Conservation (phyloP, 78 protist genomes). For the Dictyostelium brefeldianum region DNA sequence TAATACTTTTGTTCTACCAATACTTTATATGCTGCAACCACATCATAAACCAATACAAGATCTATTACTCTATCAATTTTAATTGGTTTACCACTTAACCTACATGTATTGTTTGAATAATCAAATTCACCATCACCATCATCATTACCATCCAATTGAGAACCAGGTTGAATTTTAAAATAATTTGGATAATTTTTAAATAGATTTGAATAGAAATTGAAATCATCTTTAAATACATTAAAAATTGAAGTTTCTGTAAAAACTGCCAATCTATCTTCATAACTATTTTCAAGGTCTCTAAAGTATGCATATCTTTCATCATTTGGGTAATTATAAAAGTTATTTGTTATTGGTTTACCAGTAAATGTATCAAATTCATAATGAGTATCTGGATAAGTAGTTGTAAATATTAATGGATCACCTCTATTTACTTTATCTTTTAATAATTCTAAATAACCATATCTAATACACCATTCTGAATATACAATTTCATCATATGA, state of each 20-base stretch:
- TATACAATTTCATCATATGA: background rate
- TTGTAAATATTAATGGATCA: background rate
- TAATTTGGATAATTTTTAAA: background rate
- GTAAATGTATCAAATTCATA: background rate
- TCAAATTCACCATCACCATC: too few species aligned
- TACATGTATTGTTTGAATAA: too few species aligned
- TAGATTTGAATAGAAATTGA: background rate
- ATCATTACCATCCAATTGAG: too few species aligned
- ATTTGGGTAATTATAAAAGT: too few species aligned
- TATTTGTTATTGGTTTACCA: background rate
- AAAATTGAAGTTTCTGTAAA: background rate
- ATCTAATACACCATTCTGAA: background rate
- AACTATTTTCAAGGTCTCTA: background rate
- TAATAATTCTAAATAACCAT: background rate
- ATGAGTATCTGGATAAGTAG: background rate
- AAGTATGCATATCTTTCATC: background rate
- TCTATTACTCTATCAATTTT: background rate
- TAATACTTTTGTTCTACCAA: background rate
- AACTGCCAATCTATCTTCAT: background rate
- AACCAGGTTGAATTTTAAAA: background rate
- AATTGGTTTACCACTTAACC: too few species aligned
- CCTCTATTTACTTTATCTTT: background rate
- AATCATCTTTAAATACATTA: constrained; percentile 5
- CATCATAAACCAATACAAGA: background rate
- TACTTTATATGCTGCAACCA: background rate